Evolutionary conservation across 176 grass and related monocot species (phyloP).

Genomic region (Otatea glauca): DNA sequence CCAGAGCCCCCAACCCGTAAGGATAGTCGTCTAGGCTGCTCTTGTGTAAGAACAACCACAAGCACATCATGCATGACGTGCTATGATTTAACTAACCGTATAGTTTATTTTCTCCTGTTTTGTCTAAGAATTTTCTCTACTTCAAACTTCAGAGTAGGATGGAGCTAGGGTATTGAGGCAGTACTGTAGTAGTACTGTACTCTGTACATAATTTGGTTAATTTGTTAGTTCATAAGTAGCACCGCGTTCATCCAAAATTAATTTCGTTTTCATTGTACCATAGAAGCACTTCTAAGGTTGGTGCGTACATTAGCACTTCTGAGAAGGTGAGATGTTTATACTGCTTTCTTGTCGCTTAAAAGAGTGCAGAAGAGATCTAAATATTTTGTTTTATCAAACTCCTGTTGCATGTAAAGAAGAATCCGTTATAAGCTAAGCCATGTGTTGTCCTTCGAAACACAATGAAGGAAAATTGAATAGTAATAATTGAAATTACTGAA

Average conservation of each 20-base stretch:
- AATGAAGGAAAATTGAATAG: too few species aligned
- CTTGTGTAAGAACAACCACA: conserved; percentile 13
- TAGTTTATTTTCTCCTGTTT: not conserved
- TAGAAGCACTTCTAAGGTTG: not conserved
- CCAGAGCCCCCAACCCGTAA: too few species aligned
- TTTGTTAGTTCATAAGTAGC: not conserved
- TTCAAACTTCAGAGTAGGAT: not conserved
- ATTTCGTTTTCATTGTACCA: not conserved
- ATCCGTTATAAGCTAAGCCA: too few species aligned
- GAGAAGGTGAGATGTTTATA: not conserved
- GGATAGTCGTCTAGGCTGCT: not conserved
- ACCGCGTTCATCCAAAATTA: not conserved
- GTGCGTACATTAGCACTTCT: too few species aligned
- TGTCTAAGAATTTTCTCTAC: not conserved
- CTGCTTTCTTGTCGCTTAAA: not conserved
- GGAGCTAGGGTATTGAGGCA: not conserved
- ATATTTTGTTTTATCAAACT: not conserved
- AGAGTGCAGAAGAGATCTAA: not conserved
- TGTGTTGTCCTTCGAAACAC: too few species aligned
- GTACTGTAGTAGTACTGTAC: not conserved
- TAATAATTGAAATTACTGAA: too few species aligned
- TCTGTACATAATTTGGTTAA: conserved; percentile 1
- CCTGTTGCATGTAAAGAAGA: too few species aligned
- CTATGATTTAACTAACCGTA: not conserved
- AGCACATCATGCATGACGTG: not conserved